Base-by-base conservation (phyloP, 2,329 filamentous ascomycete species). In the Camillea tinctor region DNA sequence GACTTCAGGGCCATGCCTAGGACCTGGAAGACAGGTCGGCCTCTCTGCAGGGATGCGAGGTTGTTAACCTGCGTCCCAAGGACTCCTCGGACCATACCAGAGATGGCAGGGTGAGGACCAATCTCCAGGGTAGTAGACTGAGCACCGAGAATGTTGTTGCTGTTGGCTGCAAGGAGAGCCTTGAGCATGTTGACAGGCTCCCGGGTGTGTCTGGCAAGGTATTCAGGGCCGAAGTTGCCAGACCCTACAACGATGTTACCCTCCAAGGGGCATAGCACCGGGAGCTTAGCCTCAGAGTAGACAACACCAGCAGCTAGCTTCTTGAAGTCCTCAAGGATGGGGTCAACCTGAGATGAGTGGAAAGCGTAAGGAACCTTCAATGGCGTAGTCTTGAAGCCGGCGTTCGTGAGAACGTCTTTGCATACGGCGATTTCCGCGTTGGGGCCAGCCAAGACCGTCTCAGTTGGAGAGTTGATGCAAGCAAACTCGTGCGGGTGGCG, bases 381-480 rank as follows among this genome's bases (percentile, higher is more conserved):
- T 8, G 23, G 83, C 88, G 67, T 88, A 85, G 30, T 81, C 13
- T 75, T 84, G 77, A 68, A 71, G 60, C 69, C 77, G 6, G 61
- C 71, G 40, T 48, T 68, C 48, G 63, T 64, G 1, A 30, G 2
- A 48, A 50, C 17, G 50, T 44, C 15, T 55, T 58, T 26, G 50
- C 55, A 44, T 54, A 19, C 72, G 40, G 79, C 75, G 44, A 89
- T 79, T 30, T 83, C 74, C 9, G 79, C 77, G 21, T 74, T 71
- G 36, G 78, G 76, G 7, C 86, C 81, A 62, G 82, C 84, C 13
- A 89, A 74, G 3, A 89, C 87, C 23, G 82, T 88, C 67, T 87
- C 84, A 55, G 81, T 76, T 0, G 83, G 83, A 0, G 83, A 82
- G 69, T 92, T 92, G 69, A 88, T 80, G 73, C 89, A 92, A 1